Percentiles rank a stretch among this genome's conserved stretches.
These are phyloP conservation scores for Russula sp. DNA, from an alignment of 768 basidiomycete genomes.

Conservation along the genomic window DNA sequence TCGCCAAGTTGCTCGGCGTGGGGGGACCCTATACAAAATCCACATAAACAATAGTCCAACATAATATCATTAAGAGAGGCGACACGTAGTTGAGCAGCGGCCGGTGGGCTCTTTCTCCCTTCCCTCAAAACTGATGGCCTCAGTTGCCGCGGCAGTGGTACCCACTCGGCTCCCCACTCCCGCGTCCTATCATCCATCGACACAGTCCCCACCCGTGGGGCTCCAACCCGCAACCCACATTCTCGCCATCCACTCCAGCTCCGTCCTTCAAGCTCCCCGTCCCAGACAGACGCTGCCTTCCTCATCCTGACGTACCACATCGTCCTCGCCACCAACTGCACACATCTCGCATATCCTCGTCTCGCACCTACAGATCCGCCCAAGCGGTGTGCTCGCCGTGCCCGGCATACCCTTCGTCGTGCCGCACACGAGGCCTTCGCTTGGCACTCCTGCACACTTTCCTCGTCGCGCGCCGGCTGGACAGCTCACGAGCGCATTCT, in stretches of 20 bases:
- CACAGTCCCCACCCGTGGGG: slow-evolving; percentile 5
- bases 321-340: slow-evolving; percentile 55
- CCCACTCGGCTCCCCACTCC: slow-evolving; percentile 18
- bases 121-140: too few species aligned
- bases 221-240: slow-evolving; percentile 15
- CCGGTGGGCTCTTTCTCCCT: too few species aligned
- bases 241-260: slow-evolving; percentile 35
- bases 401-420: slow-evolving; percentile 68
- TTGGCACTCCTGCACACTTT: slow-evolving; percentile 53
- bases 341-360: slow-evolving; percentile 44
- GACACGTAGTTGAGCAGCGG: too few species aligned
- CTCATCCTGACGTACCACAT: too few species aligned
- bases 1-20: too few species aligned
- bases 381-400: slow-evolving; percentile 29
- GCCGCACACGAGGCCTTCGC: slow-evolving; percentile 68
- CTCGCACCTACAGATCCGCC: slow-evolving; percentile 22
- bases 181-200: slow-evolving; percentile 18
- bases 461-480: slow-evolving; percentile 61
- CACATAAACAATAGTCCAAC: too few species aligned
- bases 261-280: slow-evolving; percentile 31
- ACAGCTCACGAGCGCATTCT: slow-evolving; percentile 54
- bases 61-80: too few species aligned
- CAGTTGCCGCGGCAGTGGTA: slow-evolving; percentile 1
- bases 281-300: slow-evolving; percentile 30
- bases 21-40: too few species aligned